Percentiles rank a stretch among this genome's conserved stretches.
phyloP scores from a whole-genome alignment of 164 flowering plant genomes.

The Litsea cubeba region DNA sequence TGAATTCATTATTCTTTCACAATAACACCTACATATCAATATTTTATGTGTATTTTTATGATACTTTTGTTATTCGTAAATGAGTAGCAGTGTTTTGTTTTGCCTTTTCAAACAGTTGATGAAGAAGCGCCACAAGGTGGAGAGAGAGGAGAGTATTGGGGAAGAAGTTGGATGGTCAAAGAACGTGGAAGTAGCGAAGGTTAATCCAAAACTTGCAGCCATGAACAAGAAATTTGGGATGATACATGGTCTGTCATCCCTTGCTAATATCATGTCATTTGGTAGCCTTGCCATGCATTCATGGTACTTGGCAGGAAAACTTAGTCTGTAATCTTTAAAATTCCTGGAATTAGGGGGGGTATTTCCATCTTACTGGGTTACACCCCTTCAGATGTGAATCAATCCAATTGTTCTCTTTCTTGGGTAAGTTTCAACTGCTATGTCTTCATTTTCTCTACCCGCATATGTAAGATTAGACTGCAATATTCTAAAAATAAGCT shows the following conservation, averaged over 20 bases:
- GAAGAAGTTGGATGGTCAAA: conserved; percentile 93
- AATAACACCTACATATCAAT: neutral
- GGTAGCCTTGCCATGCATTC: conserved; percentile 96
- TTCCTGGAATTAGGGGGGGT: neutral
- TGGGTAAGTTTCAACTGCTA: neutral
- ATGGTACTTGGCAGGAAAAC: conserved; percentile 91
- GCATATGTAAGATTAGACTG: neutral
- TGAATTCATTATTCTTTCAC: too few relatives aligned
- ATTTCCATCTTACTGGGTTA: conserved; percentile 2
- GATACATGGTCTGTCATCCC: conserved; percentile 96
- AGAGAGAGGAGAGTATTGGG: conserved; percentile 82
- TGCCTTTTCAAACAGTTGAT: conserved; percentile 58
- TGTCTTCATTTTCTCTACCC: neutral
- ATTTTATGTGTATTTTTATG: neutral
- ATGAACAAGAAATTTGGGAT: conserved; percentile 99
- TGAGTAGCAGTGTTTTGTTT: neutral
- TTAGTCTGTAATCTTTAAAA: conserved; percentile 41
- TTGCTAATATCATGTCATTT: conserved; percentile 81
- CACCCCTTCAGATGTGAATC: neutral
- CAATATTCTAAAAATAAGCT: neutral
- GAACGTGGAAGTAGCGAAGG: conserved; percentile 75
- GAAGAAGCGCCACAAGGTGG: conserved; percentile 97
- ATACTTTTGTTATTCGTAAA: neutral
- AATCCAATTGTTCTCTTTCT: neutral
- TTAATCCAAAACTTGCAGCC: conserved; percentile 76